These are phyloP conservation scores for Pleurotus tuoliensis DNA, from an alignment of 768 basidiomycete genomes.

Conservation along the genomic window DNA sequence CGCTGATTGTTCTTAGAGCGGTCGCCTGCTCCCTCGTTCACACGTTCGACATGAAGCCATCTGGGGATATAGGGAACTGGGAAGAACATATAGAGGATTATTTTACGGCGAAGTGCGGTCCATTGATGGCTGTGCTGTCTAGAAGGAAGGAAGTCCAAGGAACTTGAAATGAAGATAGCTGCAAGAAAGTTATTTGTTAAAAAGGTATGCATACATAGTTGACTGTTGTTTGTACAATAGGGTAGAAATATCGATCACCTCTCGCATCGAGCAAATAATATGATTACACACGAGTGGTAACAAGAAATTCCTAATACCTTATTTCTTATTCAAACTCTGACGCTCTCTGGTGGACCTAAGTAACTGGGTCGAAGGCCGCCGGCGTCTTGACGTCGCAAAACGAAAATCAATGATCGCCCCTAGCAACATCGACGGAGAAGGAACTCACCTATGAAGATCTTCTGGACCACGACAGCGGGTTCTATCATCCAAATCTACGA, in stretches of 20 bases:
- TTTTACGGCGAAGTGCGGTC: constrained; percentile 2
- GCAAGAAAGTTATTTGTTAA: too few relatives aligned
- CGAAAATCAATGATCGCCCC: constrained; percentile 1
- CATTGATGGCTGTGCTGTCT: neutral
- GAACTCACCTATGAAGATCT: constrained; percentile 53
- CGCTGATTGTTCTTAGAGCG: constrained; percentile 36
- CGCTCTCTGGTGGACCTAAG: constrained; percentile 61
- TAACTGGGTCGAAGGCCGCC: constrained; percentile 55
- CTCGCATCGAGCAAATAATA: too few relatives aligned
- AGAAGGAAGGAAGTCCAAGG: too few relatives aligned
- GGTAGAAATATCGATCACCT: too few relatives aligned
- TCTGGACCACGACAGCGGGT: constrained; percentile 57
- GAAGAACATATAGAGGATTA: constrained; percentile 29
- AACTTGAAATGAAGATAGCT: too few relatives aligned
- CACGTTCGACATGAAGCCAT: constrained; percentile 28
- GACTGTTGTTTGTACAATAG: too few relatives aligned
- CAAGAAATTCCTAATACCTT: neutral
- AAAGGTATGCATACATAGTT: too few relatives aligned
- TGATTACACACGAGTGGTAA: neutral
- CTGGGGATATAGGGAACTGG: constrained; percentile 20
- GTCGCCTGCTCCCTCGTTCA: constrained; percentile 34
- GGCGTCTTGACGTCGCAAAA: constrained; percentile 34
- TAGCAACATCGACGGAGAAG: neutral
- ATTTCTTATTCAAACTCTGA: constrained; percentile 17
- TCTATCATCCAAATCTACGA: constrained; percentile 51